Evolutionary conservation across 2,329 filamentous ascomycete species (phyloP), one percentile per base, ranked within the genome.

Genomic region (Claviceps quebecensis): DNA sequence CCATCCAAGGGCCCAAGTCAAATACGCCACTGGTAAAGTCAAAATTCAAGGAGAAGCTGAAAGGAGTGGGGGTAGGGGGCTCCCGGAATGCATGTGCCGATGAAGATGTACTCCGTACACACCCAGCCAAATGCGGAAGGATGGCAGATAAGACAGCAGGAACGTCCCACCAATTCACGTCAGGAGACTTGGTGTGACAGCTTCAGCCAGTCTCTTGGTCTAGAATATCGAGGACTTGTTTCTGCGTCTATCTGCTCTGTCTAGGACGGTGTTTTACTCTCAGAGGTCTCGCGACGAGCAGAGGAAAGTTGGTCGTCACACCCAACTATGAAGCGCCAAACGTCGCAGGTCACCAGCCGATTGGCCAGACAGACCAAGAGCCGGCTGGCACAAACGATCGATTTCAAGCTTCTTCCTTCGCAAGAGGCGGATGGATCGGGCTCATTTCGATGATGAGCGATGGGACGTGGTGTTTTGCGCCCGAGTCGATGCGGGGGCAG

Each of bases 111-210:
- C n/a, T n/a, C n/a, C n/a, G n/a, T n/a, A 50, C 44, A 50, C 43
- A 16, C 43, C 43, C 49, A 41, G 22, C 49, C 34, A 46, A 50
- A 45, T 50, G 41, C 48, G 34, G 48, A 45, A 50, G 19, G 17
- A 49, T 37, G 48, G 40, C 14, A 49, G 49, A 51, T 48, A 48
- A 45, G 50, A 45, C 50, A 39, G 22, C 19, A 44, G 17, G 22
- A 36, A 47, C 45, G 39, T 29, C 38, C 29, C 9, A 34, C 29
- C 48, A n/a, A 29, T 48, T 47, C 45, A 46, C 19, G 26, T 26
- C 45, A 11, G 34, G 3, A 48, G 37, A 34, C 44, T 51, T 11
- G 43, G 44, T 23, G 37, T 47, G 49, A 43, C 44, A 34, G 19
- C 26, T 34, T 4, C 19, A 41, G 23, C 23, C 44, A 43, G 7